These are phyloP conservation scores for Zanthoxylum bungeanum DNA, from an alignment of 345 rosid genomes.

Conservation along the genomic window DNA sequence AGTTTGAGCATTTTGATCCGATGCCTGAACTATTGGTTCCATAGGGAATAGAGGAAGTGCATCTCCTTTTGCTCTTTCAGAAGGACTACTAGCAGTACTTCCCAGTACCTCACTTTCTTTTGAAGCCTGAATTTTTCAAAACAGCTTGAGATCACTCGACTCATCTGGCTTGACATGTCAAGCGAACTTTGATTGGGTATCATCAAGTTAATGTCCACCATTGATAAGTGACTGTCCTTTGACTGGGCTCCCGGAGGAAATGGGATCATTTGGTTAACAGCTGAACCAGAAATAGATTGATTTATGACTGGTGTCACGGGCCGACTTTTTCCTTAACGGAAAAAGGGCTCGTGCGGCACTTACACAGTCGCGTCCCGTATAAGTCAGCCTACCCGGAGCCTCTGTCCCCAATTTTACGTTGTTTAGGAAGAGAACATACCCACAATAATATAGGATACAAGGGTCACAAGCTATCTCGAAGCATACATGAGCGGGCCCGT, in stretches of 20 bases:
- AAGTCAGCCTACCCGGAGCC: slow-evolving; percentile 39
- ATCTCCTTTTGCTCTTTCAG: slow-evolving; percentile 36
- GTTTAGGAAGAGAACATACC: too few relatives aligned
- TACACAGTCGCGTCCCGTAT: slow-evolving; percentile 33
- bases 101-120: slow-evolving; percentile 59
- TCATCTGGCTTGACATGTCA: slow-evolving; percentile 48
- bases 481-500: too few relatives aligned
- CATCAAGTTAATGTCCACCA: slow-evolving; percentile 21
- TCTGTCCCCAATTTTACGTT: too few relatives aligned
- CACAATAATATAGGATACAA: too few relatives aligned
- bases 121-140: slow-evolving; percentile 36
- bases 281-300: slow-evolving; percentile 27
- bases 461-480: too few relatives aligned
- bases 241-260: slow-evolving; percentile 20
- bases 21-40: slow-evolving; percentile 31
- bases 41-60: slow-evolving; percentile 60
- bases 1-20: slow-evolving; percentile 23
- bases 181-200: slow-evolving; percentile 30
- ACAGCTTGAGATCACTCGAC: slow-evolving; percentile 33
- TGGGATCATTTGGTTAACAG: slow-evolving; percentile 33
- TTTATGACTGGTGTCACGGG: slow-evolving; percentile 36
- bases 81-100: slow-evolving; percentile 63
- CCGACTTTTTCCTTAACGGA: too few relatives aligned
- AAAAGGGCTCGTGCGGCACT: too few relatives aligned
- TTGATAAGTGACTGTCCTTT: slow-evolving; percentile 26